phyloP scores from a whole-genome alignment of 306 rosid genomes.

The Trifolium dubium region DNA sequence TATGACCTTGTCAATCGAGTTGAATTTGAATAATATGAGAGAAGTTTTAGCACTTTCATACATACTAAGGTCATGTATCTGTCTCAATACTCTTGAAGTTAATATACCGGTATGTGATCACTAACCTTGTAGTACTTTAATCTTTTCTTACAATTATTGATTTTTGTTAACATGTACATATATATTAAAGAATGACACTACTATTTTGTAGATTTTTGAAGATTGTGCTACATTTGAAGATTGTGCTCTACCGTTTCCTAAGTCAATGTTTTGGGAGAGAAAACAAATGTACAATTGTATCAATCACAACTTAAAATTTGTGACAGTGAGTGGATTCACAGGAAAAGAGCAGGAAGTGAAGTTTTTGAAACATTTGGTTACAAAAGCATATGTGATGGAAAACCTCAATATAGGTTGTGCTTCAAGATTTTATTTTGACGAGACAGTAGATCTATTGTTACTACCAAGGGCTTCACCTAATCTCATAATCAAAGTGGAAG shows the following conservation, averaged over 20 bases:
- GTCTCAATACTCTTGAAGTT: constrained; percentile 22
- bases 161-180: too few species aligned
- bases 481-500: constrained; percentile 13
- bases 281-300: constrained; percentile 20
- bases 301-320: constrained; percentile 20
- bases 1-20: constrained; percentile 17
- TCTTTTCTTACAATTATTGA: too few species aligned
- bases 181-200: too few species aligned
- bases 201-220: too few species aligned
- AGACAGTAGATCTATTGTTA: neutral
- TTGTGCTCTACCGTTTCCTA: neutral
- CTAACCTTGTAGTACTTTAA: too few species aligned
- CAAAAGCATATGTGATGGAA: neutral
- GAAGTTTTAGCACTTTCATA: neutral
- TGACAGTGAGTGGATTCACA: constrained; percentile 1
- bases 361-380: constrained; percentile 36
- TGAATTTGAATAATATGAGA: constrained; percentile 35
- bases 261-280: constrained; percentile 25
- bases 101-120: constrained; percentile 1
- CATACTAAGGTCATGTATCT: constrained; percentile 1
- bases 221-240: neutral
- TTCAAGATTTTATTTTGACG: neutral
- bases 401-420: constrained; percentile 6
- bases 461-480: constrained; percentile 8
- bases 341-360: constrained; percentile 36